Base-by-base conservation (phyloP, 331 rosid species). In the Cydonia oblonga region DNA sequence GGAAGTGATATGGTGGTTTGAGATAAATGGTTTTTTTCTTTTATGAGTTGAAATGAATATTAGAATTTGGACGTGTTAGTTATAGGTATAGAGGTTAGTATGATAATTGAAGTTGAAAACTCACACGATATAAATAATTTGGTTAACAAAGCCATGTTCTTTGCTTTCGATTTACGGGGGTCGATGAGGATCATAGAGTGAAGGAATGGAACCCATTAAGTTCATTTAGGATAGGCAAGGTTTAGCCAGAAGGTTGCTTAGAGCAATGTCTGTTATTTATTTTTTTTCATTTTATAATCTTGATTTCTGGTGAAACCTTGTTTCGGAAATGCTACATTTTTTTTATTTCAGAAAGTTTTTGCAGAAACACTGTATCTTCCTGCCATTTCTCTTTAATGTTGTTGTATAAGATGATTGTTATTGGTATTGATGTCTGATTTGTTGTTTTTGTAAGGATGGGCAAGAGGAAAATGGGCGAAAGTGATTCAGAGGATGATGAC, bases 391-490 rank as follows among this genome's bases (percentile, higher is more conserved):
- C 30, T 30, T 18, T 25, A 16, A 46, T 12, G 15, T 25, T 62
- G 11, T 64, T n/a, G 15, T 69, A 24, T 2, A 49, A 16, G 32
- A 20, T 70, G 59, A 29, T 68, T 63, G 53, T 61, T 58, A 52
- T 64, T 76, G 70, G 68, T 85, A 40, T 80, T 78, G 70, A 71
- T 75, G 53, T 62, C 72, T 75, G 57, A 69, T 65, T 74, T 28
- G 32, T 78, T 77, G 22, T 13, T 20, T 64, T 81, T 73, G 51
- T 69, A 71, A 95, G 99, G 99, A 87, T 84, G 97, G 97, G 96
- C 53, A 91, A 90, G 89, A 88, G 85, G 64, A 81, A 76, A 76
- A 2, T 87, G 78, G 87, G 84, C 72, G 90, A 76, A 79, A 85
- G 86, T 46, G 99, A 91, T 81, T 78, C 89, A 1, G 93, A 89